Evolutionary conservation across 805 yeast species (phyloP).

Genomic region (Yarrowia porcina): DNA sequence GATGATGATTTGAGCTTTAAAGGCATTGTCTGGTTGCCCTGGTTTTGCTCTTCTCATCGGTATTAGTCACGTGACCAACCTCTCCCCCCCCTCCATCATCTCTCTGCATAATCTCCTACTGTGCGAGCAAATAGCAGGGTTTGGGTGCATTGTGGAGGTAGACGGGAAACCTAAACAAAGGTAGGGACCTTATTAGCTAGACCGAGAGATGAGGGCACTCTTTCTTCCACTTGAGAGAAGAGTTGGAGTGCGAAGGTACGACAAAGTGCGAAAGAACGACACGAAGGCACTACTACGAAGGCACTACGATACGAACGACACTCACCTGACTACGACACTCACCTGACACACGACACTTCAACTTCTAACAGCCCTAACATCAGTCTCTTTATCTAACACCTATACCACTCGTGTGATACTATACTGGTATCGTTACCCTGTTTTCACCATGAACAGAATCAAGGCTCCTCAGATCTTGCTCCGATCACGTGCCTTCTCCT

Average conservation of each 20-base stretch:
- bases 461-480: background rate
- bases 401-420: background rate
- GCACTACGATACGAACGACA: too few species aligned
- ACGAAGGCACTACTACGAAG: too few species aligned
- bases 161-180: background rate
- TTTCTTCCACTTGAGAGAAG: too few species aligned
- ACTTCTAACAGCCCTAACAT: too few species aligned
- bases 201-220: background rate
- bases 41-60: background rate
- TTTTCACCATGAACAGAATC: background rate
- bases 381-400: too few species aligned
- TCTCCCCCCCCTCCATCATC: background rate
- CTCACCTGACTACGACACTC: too few species aligned
- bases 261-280: too few species aligned
- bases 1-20: too few species aligned
- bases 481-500: background rate
- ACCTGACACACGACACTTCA: too few species aligned
- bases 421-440: too few species aligned
- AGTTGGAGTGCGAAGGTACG: too few species aligned
- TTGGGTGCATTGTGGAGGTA: background rate
- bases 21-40: too few species aligned
- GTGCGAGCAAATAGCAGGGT: conserved; percentile 25
- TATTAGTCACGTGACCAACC: background rate
- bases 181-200: background rate
- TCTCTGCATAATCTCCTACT: conserved; percentile 8